phyloP scores from a whole-genome alignment of 2,329 filamentous ascomycete species.

The Dendryphion nanum region DNA sequence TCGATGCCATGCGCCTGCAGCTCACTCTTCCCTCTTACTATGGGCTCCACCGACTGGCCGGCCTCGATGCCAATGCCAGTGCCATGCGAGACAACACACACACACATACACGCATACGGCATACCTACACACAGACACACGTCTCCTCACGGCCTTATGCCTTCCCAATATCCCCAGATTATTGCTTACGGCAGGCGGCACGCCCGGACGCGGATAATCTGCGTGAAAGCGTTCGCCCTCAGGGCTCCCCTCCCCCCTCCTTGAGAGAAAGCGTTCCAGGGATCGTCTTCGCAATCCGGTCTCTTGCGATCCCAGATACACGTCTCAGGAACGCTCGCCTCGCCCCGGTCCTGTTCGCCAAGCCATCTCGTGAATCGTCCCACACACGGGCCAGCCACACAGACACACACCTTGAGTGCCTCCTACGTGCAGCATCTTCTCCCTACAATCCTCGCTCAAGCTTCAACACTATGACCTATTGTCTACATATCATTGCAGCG shows the following conservation, averaged over 20 bases:
- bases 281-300: conserved; percentile 5
- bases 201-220: conserved; percentile 17
- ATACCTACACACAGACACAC: too few species aligned
- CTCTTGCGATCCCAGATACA: conserved; percentile 5
- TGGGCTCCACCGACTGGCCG: too few species aligned
- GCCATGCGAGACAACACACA: too few species aligned
- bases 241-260: conserved; percentile 1
- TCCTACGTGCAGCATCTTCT: too few species aligned
- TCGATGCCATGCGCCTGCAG: conserved; percentile 6
- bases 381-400: too few species aligned
- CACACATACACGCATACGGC: too few species aligned
- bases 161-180: conserved; percentile 14
- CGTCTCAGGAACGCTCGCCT: conserved; percentile 17
- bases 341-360: conserved; percentile 21
- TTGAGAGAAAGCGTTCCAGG: conserved; percentile 1
- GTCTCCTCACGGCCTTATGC: too few species aligned
- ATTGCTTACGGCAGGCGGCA: conserved; percentile 13
- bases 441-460: too few species aligned
- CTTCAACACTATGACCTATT: too few species aligned
- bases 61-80: too few species aligned
- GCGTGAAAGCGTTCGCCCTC: conserved; percentile 13
- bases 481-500: too few species aligned
- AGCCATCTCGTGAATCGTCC: conserved; percentile 14
- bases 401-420: too few species aligned
- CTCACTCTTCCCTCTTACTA: neutral